Conservation (phyloP, 2,329 filamentous ascomycete species). For the Furcasterigmium sp. region DNA sequence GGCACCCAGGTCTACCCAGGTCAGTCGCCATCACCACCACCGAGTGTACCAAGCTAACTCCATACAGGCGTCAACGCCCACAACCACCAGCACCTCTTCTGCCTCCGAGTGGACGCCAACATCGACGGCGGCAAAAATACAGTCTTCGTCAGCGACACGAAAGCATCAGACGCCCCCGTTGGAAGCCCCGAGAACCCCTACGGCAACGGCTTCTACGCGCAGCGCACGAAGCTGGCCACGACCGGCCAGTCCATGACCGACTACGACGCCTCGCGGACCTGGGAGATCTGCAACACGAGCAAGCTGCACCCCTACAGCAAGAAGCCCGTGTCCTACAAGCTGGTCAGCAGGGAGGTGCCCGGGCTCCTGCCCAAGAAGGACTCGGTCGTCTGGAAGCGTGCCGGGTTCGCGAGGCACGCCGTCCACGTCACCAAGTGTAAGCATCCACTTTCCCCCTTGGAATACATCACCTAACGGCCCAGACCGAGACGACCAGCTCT, state of each 20-base stretch:
- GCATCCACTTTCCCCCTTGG: slow-evolving; percentile 41
- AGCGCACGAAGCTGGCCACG: slow-evolving; percentile 18
- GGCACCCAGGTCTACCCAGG: slow-evolving; percentile 47
- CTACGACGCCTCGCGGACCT: slow-evolving; percentile 14
- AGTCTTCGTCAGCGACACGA: slow-evolving; percentile 66
- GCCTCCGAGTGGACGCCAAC: slow-evolving; percentile 36
- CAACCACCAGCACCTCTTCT: slow-evolving; percentile 55
- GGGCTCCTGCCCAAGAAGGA: background rate
- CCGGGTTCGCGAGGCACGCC: slow-evolving; percentile 8
- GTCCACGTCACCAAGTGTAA: slow-evolving; percentile 9
- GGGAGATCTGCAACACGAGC: slow-evolving; percentile 41
- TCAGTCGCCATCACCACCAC: too few species aligned
- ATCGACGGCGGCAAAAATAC: slow-evolving; percentile 50
- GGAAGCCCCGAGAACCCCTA: slow-evolving; percentile 66
- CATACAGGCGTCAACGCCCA: slow-evolving; percentile 47
- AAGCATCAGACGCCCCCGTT: slow-evolving; percentile 53
- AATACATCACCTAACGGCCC: slow-evolving; percentile 54
- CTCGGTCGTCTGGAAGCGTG: slow-evolving; percentile 8
- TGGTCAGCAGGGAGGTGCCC: slow-evolving; percentile 17
- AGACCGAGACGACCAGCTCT: slow-evolving; percentile 44
- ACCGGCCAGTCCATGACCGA: slow-evolving; percentile 14
- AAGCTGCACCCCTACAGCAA: slow-evolving; percentile 42
- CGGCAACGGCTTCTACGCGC: slow-evolving; percentile 64
- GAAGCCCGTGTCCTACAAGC: slow-evolving; percentile 44
- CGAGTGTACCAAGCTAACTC: too few species aligned